A percentile compares a stretch with the other conserved stretches of the same genome.
phyloP scores from a whole-genome alignment of 2,329 filamentous ascomycete genomes.

The Calonectria hawksworthii region DNA sequence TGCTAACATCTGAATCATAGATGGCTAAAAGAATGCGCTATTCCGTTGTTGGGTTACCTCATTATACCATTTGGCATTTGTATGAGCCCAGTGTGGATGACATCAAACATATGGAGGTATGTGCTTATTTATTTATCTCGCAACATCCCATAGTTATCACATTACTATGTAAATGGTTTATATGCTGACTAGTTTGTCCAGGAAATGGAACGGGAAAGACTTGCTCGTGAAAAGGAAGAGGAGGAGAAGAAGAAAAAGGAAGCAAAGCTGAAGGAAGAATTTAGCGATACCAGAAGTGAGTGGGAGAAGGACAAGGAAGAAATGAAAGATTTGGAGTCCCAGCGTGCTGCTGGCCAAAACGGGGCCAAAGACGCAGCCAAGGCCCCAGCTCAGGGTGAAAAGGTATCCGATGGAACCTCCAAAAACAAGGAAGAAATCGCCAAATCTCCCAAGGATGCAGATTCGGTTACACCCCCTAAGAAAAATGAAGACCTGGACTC shows the following conservation, averaged over 20 bases:
- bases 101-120: constrained; percentile 92
- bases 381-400: constrained; percentile 59
- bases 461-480: constrained; percentile 29
- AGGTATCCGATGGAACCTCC: neutral
- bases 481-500: neutral
- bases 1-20: constrained; percentile 59
- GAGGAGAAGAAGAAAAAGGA: constrained; percentile 81
- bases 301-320: constrained; percentile 93
- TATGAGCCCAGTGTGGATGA: constrained; percentile 99
- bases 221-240: constrained; percentile 81
- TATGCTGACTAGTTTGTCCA: constrained; percentile 51
- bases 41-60: constrained; percentile 93
- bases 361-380: constrained; percentile 35
- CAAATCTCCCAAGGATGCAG: constrained; percentile 32
- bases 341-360: constrained; percentile 35
- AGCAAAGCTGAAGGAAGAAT: constrained; percentile 79
- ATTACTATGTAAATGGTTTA: neutral
- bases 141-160: neutral
- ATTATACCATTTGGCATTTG: constrained; percentile 99
- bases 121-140: constrained; percentile 32
- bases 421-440: neutral
- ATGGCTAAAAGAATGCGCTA: constrained; percentile 98
- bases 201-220: constrained; percentile 93
- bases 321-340: constrained; percentile 73
- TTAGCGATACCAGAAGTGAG: constrained; percentile 81